Percentiles rank a stretch among this genome's conserved stretches.
These are phyloP conservation scores for Leptographium radiaticola DNA, from an alignment of 2,329 filamentous ascomycete species.

Conservation along the genomic window DNA sequence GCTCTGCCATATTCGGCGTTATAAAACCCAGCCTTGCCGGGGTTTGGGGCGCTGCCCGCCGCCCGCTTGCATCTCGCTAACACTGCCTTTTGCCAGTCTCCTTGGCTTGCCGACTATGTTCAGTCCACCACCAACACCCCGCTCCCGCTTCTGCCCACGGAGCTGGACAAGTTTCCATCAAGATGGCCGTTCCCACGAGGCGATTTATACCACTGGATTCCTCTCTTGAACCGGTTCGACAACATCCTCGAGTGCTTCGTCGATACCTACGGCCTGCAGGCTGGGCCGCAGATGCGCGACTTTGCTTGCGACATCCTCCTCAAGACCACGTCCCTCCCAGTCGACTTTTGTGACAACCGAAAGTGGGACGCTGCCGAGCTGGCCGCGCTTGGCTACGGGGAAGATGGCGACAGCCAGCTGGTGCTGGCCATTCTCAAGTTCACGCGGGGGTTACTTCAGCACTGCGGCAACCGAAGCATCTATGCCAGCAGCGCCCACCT, in stretches of 20 bases:
- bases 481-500: slow-evolving; percentile 88
- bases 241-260: slow-evolving; percentile 72
- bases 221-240: slow-evolving; percentile 86
- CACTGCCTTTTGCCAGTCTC: slow-evolving; percentile 47
- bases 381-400: slow-evolving; percentile 46
- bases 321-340: slow-evolving; percentile 36
- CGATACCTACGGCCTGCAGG: slow-evolving; percentile 63
- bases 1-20: background rate
- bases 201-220: slow-evolving; percentile 97
- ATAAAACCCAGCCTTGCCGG: no score
- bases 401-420: slow-evolving; percentile 69
- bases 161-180: slow-evolving; percentile 69
- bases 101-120: slow-evolving; percentile 75
- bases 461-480: slow-evolving; percentile 91
- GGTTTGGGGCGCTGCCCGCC: no score
- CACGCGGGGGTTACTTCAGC: slow-evolving; percentile 76
- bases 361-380: slow-evolving; percentile 34
- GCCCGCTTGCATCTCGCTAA: slow-evolving; percentile 6
- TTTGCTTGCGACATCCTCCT: slow-evolving; percentile 57
- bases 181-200: slow-evolving; percentile 93
- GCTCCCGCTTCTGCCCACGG: slow-evolving; percentile 62
- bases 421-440: slow-evolving; percentile 73
- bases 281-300: slow-evolving; percentile 66
- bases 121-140: slow-evolving; percentile 53
- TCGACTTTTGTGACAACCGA: slow-evolving; percentile 36